Evolutionary conservation across 2,329 filamentous ascomycete genomes (phyloP), one percentile per base, ranked within the genome.

Genomic region (Onygenales sp.): DNA sequence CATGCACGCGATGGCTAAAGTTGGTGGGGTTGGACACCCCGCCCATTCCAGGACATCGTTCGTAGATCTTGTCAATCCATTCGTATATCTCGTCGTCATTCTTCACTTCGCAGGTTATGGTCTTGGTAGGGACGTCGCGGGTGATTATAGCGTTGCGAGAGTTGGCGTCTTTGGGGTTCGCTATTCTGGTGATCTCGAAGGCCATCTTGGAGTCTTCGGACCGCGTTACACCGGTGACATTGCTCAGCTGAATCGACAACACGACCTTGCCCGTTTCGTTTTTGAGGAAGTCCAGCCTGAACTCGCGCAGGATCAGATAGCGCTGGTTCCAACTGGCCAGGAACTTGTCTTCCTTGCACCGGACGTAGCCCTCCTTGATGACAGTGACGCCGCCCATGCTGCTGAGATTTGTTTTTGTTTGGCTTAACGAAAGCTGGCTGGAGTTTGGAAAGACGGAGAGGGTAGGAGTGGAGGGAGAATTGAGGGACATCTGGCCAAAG

Each of bases 21-120:
- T 97, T 96, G 60, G 93, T 97, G 5, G 93, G 93, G 70, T 97
- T 96, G 73, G 92, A 96, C 54, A 98, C 93, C 62, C 93, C 93
- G 57, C 93, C 91, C 89, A 97, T 95, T 58, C 89, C 92, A 14
- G 93, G 93, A 69, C 92, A 97, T 59, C 92, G 86, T 62, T 92
- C 90, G 69, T 97, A 97, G 60, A 98, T 94, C 69, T 91, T 89
- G 70, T 98, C 93, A 64, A 97, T 95, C 93, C 93, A 98, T 64
- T 95, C 90, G 71, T 98, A 98, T 52, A 98, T 83, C 62, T 98
- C 93, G 66, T 95, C 92, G 65, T 98, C 93, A 54, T 85, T 87
- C 72, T 96, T 95, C 63, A 97, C 90, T 68, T 87, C 89, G 69
- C 95, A 93, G 59, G 93, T 90, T 51, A 96, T 82, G 3, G 89